Base-by-base conservation (phyloP, 805 yeast genomes). In the Candida hungchunana region DNA sequence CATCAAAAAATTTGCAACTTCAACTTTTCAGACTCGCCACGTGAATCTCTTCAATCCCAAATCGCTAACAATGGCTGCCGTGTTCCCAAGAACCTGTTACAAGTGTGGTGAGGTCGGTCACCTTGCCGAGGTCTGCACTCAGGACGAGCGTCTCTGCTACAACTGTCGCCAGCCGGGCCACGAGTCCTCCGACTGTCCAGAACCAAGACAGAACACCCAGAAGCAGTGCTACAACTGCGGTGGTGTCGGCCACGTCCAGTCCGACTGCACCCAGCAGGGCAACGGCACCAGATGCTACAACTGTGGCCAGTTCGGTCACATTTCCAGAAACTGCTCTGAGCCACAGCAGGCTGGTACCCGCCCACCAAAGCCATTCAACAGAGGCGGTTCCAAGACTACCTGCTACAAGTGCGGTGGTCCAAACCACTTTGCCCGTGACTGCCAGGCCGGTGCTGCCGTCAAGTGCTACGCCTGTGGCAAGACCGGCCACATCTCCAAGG, bases 181-280 rank as follows among this genome's bases (percentile, higher is more conserved):
- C 64, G 89, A 85, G 64, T 84, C 93, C 36, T 74, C 77, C 51
- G 94, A 83, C 47, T 88, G 97, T 66, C 82, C 93, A 29, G 79
- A 79, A 58, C 95, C 95, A 59, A 84, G 81, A 64, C 88, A 87
- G 63, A 75, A 83, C 49, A 77, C 78, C 51, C 77, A 77, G 62
- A 88, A 88, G 66, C 88, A 88, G 63, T 88, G 97, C 66, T 88
- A 83, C 80, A 82, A 82, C 63, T 88, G 97, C 67, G 93, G 93
- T 55, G 84, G 82, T 60, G 73, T 82, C 39, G 96, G 96, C 38
- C 97, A 88, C 58, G 79, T 88, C 52, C 86, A 82, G 63, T 67
- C 82, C 34, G 95, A 88, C 59, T 88, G 97, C 67, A 57, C 71
- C 67, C 54, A 80, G 62, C 68, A 70, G 56, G 29, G 53, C 15